phyloP scores from a whole-genome alignment of 1,284 basidiomycete species.

The Vanrija pseudolonga region DNA sequence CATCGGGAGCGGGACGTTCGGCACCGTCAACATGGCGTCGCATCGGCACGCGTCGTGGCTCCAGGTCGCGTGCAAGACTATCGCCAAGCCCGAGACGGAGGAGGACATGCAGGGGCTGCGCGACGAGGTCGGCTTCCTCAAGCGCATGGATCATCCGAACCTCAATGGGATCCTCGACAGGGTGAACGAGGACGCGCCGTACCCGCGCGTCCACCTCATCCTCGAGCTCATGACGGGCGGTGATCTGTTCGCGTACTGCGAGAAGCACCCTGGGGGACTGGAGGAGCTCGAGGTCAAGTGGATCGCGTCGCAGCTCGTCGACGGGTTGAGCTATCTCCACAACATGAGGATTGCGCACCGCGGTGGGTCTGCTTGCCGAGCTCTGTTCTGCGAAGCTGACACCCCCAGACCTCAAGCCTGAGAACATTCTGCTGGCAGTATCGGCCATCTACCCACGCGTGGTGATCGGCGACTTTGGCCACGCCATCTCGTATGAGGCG shows the following conservation, averaged over 20 bases:
- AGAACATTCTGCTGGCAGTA: conserved; percentile 59
- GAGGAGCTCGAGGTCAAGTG: conserved; percentile 77
- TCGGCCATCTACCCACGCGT: conserved; percentile 76
- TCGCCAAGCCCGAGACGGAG: conserved; percentile 57
- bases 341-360: conserved; percentile 70
- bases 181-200: conserved; percentile 54
- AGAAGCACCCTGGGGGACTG: conserved; percentile 52
- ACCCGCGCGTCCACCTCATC: conserved; percentile 57
- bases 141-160: conserved; percentile 68
- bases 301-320: conserved; percentile 72
- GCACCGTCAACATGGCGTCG: conserved; percentile 70
- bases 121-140: conserved; percentile 69
- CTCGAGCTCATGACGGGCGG: conserved; percentile 70
- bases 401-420: conserved; percentile 5
- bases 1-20: conserved; percentile 63
- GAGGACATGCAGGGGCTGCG: not conserved
- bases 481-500: conserved; percentile 6
- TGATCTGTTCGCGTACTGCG: conserved; percentile 73
- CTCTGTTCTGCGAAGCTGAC: not conserved
- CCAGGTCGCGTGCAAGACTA: conserved; percentile 79
- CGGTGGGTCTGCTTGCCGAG: conserved; percentile 52
- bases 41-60: conserved; percentile 57
- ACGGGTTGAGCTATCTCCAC: conserved; percentile 70
- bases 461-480: conserved; percentile 79
- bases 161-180: conserved; percentile 71